phyloP scores from a whole-genome alignment of 139 green algal species.

The Coelastrella sp. region DNA sequence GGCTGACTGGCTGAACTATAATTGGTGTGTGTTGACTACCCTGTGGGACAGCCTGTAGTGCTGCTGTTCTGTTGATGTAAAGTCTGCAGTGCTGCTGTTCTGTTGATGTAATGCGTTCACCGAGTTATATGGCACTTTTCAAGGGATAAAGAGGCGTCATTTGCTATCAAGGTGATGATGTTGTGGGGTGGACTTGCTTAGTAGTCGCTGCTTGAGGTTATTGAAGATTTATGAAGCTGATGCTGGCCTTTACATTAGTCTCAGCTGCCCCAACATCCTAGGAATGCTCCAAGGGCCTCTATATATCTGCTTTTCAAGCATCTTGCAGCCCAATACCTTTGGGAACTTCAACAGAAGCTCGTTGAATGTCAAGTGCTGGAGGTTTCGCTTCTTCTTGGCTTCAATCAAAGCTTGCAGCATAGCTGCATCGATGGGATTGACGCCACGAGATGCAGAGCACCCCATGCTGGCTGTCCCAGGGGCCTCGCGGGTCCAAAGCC shows the following conservation, averaged over 20 bases:
- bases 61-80: not conserved
- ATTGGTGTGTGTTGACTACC: not conserved
- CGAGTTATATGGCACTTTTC: not conserved
- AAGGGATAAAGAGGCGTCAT: not conserved
- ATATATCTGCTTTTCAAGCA: not conserved
- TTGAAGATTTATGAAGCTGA: not conserved
- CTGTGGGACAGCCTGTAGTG: not conserved
- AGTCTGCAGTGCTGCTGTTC: not conserved
- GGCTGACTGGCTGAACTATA: not conserved
- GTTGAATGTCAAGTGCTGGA: slow-evolving; percentile 37
- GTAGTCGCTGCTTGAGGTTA: not conserved
- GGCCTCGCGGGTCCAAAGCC: not conserved
- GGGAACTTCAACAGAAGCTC: slow-evolving; percentile 53
- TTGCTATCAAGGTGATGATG: not conserved
- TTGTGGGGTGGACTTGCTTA: not conserved
- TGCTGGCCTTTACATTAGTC: not conserved
- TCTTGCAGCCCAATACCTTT: slow-evolving; percentile 2
- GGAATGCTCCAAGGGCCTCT: not conserved
- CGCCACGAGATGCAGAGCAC: not conserved
- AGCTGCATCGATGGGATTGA: slow-evolving; percentile 42
- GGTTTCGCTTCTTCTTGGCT: slow-evolving; percentile 17
- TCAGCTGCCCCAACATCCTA: too few species aligned
- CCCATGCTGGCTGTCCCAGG: slow-evolving; percentile 16
- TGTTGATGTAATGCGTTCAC: not conserved
- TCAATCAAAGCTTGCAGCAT: slow-evolving; percentile 32